Evolutionary conservation across 1,139 yeast species (phyloP), one percentile per base, ranked within the genome.

Genomic region (Kluyveromyces sp.): DNA sequence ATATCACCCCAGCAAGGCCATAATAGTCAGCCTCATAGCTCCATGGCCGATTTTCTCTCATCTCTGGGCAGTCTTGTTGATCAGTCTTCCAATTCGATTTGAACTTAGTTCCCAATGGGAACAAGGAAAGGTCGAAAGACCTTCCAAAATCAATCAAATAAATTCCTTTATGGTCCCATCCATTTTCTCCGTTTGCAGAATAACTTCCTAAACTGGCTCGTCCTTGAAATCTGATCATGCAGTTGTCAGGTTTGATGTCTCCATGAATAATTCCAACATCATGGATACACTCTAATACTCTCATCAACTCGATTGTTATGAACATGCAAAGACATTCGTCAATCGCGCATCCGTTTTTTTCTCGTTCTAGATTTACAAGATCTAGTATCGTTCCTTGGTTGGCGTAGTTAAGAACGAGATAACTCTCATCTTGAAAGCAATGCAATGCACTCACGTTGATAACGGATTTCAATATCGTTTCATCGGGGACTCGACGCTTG

Each of bases 231-330:
- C 83, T 64, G 0, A 87, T 60, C 95, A 89, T 84, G 52, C 94
- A 83, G 57, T 88, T 88, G 49, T 86, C 95, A 0, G 95, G 83
- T 56, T 83, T 85, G 46, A 88, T 64, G 59, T 87, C 95, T 1
- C 96, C 94, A 64, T 89, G 96, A 13, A 89, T 68, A 1, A 88
- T 77, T 0, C 82, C 81, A 11, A 74, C 66, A 0, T 65, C 60
- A 56, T 89, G 96, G 25, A 89, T 63, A 1, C 69, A 61, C 51
- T 83, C 87, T 1, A 86, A 64, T 0, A 77, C 68, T 43, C 77
- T 72, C 40, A 86, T 59, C 19, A 86, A 60, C 54, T 85, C 86
- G 8, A 77, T 64, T 0, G 94, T 70, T 36, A 87, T 66, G 55
- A 77, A 83, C 43, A 84, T 71, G 6, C 77, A 77, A 3, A 88